Conservation (phyloP, 768 basidiomycete species). For the Suillus weaverae region DNA sequence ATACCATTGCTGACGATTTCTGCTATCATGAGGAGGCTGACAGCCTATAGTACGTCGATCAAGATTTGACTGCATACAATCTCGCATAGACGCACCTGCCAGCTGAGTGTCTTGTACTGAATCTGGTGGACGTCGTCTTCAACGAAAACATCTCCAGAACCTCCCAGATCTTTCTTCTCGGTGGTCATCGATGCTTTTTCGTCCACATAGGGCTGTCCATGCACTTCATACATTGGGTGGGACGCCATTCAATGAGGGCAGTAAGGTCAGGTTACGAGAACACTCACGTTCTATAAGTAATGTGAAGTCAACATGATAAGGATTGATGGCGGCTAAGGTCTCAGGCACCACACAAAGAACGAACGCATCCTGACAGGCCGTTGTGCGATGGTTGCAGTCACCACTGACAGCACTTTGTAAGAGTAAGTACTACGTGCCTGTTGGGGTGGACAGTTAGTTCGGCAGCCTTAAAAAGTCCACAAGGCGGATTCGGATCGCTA, state of each 20-base stretch:
- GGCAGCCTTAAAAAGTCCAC: not conserved
- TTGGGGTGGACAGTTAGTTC: not conserved
- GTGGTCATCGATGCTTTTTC: slow-evolving; percentile 1
- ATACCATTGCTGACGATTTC: slow-evolving; percentile 60
- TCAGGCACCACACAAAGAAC: not conserved
- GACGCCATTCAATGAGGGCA: not conserved
- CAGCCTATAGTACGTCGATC: slow-evolving; percentile 34
- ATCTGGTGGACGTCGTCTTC: slow-evolving; percentile 45
- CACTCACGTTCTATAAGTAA: not conserved
- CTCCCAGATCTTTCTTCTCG: slow-evolving; percentile 3
- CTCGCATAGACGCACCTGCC: slow-evolving; percentile 39
- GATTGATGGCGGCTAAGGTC: not conserved
- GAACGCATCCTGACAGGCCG: not conserved
- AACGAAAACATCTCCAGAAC: slow-evolving; percentile 42
- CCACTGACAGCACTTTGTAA: not conserved
- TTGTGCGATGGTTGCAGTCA: not conserved
- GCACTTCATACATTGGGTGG: slow-evolving; percentile 5
- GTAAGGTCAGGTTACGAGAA: too few species aligned
- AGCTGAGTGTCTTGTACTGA: slow-evolving; percentile 53
- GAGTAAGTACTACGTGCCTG: not conserved
- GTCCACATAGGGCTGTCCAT: not conserved
- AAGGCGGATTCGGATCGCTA: not conserved
- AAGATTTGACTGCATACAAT: not conserved
- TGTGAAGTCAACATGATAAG: not conserved
- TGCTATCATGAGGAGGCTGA: slow-evolving; percentile 53